Conservation (phyloP, 2,329 filamentous ascomycete genomes). For the Penicillium sclerotigenum region DNA sequence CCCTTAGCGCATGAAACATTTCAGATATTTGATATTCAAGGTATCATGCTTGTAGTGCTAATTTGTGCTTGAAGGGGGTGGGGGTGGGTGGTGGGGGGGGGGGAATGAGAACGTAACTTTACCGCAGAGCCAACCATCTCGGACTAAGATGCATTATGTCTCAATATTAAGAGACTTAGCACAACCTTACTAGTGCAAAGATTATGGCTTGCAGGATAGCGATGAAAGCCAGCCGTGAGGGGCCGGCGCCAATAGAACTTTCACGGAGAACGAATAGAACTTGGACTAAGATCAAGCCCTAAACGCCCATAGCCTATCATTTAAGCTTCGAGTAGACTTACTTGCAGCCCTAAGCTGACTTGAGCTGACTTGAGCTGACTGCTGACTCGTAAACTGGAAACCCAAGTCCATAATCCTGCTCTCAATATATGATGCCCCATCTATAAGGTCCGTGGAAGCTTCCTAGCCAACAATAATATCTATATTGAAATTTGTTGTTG, state of each 20-base stretch:
- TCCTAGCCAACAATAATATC: slow-evolving; percentile 1
- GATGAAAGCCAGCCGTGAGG: too few relatives aligned
- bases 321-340: not conserved
- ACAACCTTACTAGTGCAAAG: not conserved
- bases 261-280: slow-evolving; percentile 2
- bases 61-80: not conserved
- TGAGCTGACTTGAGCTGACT: too few relatives aligned
- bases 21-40: too few relatives aligned
- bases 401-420: not conserved
- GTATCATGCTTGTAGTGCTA: not conserved
- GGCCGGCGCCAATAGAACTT: slow-evolving; percentile 4
- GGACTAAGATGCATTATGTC: not conserved
- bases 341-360: not conserved
- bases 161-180: not conserved
- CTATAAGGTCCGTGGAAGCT: slow-evolving; percentile 2
- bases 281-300: not conserved
- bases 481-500: not conserved
- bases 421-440: too few relatives aligned
- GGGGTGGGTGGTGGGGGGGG: too few relatives aligned
- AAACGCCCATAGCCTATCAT: slow-evolving; percentile 5
- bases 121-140: not conserved
- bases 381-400: too few relatives aligned
- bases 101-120: too few relatives aligned
- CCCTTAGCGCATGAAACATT: not conserved
- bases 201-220: not conserved